Evolutionary conservation across 1,284 basidiomycete species (phyloP), one percentile per base, ranked within the genome.

Genomic region (Cryptococcus hybrid): DNA sequence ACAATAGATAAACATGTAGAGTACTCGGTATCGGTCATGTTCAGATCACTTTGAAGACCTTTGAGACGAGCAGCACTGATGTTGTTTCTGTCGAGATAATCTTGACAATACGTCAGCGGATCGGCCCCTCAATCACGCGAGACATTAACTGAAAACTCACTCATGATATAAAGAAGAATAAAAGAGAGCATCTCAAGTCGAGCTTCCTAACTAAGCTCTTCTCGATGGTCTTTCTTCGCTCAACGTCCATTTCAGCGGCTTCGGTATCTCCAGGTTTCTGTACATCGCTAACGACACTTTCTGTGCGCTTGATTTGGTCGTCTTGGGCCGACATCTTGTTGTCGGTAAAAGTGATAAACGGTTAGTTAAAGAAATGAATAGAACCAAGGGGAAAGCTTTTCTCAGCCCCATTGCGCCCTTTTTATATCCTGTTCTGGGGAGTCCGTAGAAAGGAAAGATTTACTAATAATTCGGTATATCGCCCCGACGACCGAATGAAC

Each of bases 1-100:
- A 91, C 82, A 59, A 90, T 85, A 24, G 85, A 85, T 37, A 92
- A 74, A 30, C 89, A 75, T 0, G 86, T 88, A 8, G 85, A 83
- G 71, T 89, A 90, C 67, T 90, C 81, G 46, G 80, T 79, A 24
- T 84, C 86, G 54, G 82, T 79, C 30, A 90, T 78, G 35, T 83
- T 67, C n/a, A 90, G 79, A 68, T 90, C 88, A 47, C 80, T 73
- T 68, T 89, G 87, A 58, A 90, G 85, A 1, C 88, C 60, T 40
- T 54, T 58, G 2, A 46, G 38, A 37, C 55, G 54, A 42, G 57
- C 54, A 6, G 55, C 44, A 34, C 51, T 52, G 57, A 61, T 61
- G 50, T 61, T 64, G 55, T 68, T 68, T 51, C 68, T 37, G 56
- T 70, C 68, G 35, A 70, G 61, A 51, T 69, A 67, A 55, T 66